Percentiles rank a stretch among this genome's conserved stretches.
These are phyloP conservation scores for Eimeria zaria DNA, from an alignment of 169 alveolate species.

Conservation along the genomic window DNA sequence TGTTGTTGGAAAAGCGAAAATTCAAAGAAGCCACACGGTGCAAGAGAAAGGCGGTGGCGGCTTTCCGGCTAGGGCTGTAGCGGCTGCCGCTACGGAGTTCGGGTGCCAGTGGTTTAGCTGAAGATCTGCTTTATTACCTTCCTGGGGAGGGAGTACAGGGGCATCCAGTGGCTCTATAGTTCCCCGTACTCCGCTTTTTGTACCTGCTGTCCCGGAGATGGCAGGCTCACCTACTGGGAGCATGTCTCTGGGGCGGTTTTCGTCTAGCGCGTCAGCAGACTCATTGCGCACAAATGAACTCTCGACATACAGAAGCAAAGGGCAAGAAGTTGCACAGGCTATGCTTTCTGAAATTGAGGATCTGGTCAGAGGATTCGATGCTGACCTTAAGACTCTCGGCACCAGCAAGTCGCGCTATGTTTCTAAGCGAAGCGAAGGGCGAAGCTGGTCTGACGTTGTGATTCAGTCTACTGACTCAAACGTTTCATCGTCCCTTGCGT, in stretches of 20 bases:
- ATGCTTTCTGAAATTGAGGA: slow-evolving; percentile 65
- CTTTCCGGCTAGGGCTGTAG: background rate
- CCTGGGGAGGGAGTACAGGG: background rate
- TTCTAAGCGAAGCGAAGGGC: background rate
- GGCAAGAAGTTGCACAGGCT: slow-evolving; percentile 42
- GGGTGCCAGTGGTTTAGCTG: background rate
- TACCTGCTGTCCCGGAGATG: background rate
- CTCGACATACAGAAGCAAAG: slow-evolving; percentile 8
- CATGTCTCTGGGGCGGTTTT: slow-evolving; percentile 6
- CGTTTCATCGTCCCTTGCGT: background rate
- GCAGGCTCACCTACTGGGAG: slow-evolving; percentile 3
- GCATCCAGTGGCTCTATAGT: background rate
- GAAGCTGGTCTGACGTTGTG: slow-evolving; percentile 9
- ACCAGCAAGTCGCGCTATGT: background rate
- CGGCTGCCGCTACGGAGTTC: background rate
- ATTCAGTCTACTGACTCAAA: background rate
- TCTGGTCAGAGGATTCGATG: slow-evolving; percentile 20
- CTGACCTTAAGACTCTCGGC: slow-evolving; percentile 27
- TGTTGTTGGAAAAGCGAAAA: background rate
- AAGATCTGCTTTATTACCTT: background rate
- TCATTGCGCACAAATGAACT: background rate
- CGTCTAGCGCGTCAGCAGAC: slow-evolving; percentile 17
- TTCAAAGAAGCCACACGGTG: background rate
- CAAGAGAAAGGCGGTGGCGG: background rate
- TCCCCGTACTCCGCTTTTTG: background rate